These are phyloP conservation scores for Tetrapyrgos nigripes DNA, from an alignment of 1,284 basidiomycete species.

Conservation along the genomic window DNA sequence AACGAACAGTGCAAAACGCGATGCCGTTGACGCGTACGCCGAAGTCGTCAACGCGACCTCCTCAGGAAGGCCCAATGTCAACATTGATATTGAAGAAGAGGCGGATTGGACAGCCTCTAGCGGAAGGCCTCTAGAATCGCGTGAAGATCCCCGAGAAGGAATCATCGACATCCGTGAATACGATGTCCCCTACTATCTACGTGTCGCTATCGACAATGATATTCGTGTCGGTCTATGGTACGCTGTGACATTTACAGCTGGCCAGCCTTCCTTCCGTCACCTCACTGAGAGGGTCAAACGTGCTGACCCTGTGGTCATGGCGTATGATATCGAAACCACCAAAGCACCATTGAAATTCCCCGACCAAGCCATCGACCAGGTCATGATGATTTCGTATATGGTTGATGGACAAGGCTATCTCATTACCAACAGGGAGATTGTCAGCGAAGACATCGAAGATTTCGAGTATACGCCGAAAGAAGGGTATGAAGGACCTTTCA, in stretches of 20 bases:
- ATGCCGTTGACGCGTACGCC: slow-evolving; percentile 97
- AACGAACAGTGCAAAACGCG: slow-evolving; percentile 91
- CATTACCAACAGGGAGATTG: slow-evolving; percentile 98
- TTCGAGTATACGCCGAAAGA: slow-evolving; percentile 99
- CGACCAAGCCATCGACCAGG: slow-evolving; percentile 94
- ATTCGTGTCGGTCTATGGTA: slow-evolving; percentile 99
- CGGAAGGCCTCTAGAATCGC: slow-evolving; percentile 5
- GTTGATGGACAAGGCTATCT: slow-evolving; percentile 96
- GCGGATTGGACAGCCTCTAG: slow-evolving; percentile 2
- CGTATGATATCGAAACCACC: slow-evolving; percentile 98
- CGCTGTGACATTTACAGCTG: slow-evolving; percentile 82
- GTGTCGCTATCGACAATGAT: slow-evolving; percentile 98
- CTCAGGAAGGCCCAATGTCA: slow-evolving; percentile 52
- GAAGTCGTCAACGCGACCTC: slow-evolving; percentile 91
- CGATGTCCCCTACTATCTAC: slow-evolving; percentile 97
- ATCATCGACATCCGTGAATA: slow-evolving; percentile 97
- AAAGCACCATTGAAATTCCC: slow-evolving; percentile 99
- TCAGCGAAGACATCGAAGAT: slow-evolving; percentile 97
- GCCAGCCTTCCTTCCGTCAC: slow-evolving; percentile 78
- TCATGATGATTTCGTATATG: slow-evolving; percentile 99
- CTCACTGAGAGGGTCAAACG: slow-evolving; percentile 93
- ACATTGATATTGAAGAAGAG: slow-evolving; percentile 73
- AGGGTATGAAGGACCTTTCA: slow-evolving; percentile 98
- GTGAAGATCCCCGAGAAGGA: slow-evolving; percentile 82
- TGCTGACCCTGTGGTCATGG: slow-evolving; percentile 99